Base-by-base conservation (phyloP, 2,329 filamentous ascomycete species). In the Apiospora hydei region DNA sequence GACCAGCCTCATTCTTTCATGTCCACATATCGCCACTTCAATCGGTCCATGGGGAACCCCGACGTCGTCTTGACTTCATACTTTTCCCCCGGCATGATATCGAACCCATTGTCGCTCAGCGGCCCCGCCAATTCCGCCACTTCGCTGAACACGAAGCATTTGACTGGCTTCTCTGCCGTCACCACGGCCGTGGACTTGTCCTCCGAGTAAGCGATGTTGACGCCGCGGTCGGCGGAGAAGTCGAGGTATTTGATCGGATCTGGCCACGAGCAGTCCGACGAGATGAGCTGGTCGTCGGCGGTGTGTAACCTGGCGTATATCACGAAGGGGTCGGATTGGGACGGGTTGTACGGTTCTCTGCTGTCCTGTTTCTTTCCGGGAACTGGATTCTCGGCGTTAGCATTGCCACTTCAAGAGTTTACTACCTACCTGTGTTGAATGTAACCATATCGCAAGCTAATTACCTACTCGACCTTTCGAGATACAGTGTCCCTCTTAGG, bases 171-270 rank as follows among this genome's bases (percentile, higher is more conserved):
- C 51, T 84, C 71, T 46, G 84, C 76, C 77, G 82, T 76, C 21
- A 83, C 75, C 69, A 73, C 76, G 38, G 83, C 78, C 18, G 57
- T 64, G 10, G 16, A 41, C 46, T 73, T 72, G 10, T 75, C 73
- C 0, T 71, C 71, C 4, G 77, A 76, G 7, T 81, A 61, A 16
- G 78, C 73, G 34, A 84, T 76, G 13, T 76, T 76, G 14, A 89
- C 77, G 0, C 80, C 77, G 38, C 86, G 84, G 51, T 85, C 80
- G 16, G 82, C 78, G 41, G 41, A 43, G 57, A 91, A 81, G 73
- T 87, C 84, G 1, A 90, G 78, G 73, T 90, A 91, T 79, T 92
- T 92, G 69, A 91, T 74, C 0, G 90, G 90, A 67, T 91, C 87
- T 0, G 89, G 89, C 89, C 90, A 92, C 43, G 88, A 87, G 16